A percentile compares a stretch with the other conserved stretches of the same genome.
These are phyloP conservation scores for Vinca minor DNA, from an alignment of 257 asterid species.

Conservation along the genomic window DNA sequence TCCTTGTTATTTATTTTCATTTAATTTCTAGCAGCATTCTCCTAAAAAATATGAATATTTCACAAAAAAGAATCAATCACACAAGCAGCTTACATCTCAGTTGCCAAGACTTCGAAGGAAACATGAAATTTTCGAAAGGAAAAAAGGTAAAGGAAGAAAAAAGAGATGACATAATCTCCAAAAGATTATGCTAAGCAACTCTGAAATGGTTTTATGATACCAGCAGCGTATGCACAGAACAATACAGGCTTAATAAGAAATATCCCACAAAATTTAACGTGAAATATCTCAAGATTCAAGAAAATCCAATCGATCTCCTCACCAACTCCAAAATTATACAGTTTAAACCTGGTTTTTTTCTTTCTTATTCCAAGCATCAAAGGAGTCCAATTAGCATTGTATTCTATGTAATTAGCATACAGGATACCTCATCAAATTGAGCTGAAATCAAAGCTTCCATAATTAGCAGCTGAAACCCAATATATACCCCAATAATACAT, in stretches of 20 bases:
- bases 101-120: background rate
- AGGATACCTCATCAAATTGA: background rate
- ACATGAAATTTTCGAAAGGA: background rate
- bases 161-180: background rate
- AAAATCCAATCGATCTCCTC: background rate
- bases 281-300: background rate
- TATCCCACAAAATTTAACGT: background rate
- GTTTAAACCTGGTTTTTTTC: background rate
- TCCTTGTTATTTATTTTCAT: background rate
- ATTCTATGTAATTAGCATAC: background rate
- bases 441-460: background rate
- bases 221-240: background rate
- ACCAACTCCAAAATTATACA: background rate
- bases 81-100: background rate
- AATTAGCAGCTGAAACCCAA: background rate
- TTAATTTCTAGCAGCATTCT: background rate
- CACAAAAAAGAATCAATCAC: too few relatives aligned
- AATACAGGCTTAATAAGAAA: background rate
- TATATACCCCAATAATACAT: background rate
- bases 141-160: background rate
- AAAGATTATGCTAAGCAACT: background rate
- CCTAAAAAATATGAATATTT: background rate
- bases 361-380: background rate
- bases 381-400: background rate
- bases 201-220: background rate